These are phyloP conservation scores for Antrodiella citrinella DNA, from an alignment of 768 basidiomycete genomes.

Conservation along the genomic window DNA sequence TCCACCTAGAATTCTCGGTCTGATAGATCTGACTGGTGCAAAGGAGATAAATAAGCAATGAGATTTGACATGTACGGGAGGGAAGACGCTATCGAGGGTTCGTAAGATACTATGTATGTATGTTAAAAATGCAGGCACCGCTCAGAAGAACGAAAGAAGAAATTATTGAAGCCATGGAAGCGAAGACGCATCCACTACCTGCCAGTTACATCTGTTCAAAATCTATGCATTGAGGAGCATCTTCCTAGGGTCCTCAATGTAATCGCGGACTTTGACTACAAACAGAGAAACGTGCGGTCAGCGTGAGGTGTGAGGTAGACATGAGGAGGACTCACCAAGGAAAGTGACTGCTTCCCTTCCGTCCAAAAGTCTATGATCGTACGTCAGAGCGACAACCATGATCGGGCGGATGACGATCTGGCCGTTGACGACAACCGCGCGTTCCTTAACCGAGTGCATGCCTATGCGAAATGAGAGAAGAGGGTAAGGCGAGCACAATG, in stretches of 20 bases:
- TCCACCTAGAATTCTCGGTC: no score
- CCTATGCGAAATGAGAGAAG: conserved; percentile 29
- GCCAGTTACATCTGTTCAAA: no score
- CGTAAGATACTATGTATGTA: no score
- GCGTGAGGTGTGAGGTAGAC: not conserved
- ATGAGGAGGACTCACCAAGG: conserved; percentile 59
- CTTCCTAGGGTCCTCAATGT: conserved; percentile 90
- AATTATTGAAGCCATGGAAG: no score
- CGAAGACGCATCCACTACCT: no score
- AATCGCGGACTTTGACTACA: conserved; percentile 84
- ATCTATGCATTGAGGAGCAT: conserved; percentile 58
- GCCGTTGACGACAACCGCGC: conserved; percentile 83
- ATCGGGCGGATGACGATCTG: conserved; percentile 96
- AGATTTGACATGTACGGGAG: no score
- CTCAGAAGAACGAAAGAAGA: no score
- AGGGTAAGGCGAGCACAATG: not conserved
- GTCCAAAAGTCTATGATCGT: conserved; percentile 93
- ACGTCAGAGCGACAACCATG: conserved; percentile 91
- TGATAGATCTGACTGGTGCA: no score
- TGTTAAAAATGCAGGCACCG: no score
- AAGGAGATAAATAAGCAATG: no score
- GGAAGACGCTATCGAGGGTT: no score
- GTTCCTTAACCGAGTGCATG: conserved; percentile 95
- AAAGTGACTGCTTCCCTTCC: conserved; percentile 96
- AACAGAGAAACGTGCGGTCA: not conserved